These are phyloP conservation scores for Prototheca wickerhamii DNA, from an alignment of 163 green algal genomes.

Conservation along the genomic window DNA sequence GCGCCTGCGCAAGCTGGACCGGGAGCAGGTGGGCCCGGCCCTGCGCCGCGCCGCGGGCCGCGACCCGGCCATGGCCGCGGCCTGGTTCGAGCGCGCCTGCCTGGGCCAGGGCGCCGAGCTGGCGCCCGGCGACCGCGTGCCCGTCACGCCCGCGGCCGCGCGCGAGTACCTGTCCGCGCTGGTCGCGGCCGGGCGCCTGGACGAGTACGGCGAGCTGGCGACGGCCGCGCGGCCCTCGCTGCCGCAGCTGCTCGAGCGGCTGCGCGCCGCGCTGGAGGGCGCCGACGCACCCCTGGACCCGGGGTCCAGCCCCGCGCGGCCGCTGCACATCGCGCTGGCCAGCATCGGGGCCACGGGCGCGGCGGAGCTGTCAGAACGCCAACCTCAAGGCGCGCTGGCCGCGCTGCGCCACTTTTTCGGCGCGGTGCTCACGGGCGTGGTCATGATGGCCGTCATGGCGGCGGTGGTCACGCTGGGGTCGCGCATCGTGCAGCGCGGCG, in stretches of 20 bases:
- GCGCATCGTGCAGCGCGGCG: too few relatives aligned
- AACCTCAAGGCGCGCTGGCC: too few relatives aligned
- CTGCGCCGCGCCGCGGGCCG: conserved; percentile 28
- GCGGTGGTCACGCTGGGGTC: conserved; percentile 7
- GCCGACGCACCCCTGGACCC: conserved; percentile 2
- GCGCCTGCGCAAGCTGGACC: too few relatives aligned
- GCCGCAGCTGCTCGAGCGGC: conserved; percentile 49
- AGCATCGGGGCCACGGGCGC: conserved; percentile 19
- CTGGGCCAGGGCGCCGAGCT: conserved; percentile 1
- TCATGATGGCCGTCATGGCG: too few relatives aligned
- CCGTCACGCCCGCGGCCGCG: conserved; percentile 40
- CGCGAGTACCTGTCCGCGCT: conserved; percentile 68
- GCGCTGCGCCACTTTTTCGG: too few relatives aligned
- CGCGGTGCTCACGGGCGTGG: too few relatives aligned
- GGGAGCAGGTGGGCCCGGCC: not conserved
- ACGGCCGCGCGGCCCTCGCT: conserved; percentile 27
- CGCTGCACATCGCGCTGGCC: conserved; percentile 71
- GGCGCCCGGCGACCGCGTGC: conserved; percentile 1
- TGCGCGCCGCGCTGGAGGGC: conserved; percentile 34
- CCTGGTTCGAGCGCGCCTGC: conserved; percentile 12
- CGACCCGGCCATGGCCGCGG: not conserved
- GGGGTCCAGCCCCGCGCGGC: conserved; percentile 36
- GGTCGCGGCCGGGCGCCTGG: conserved; percentile 38
- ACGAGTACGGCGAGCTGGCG: conserved; percentile 14
- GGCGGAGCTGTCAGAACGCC: not conserved